A percentile compares a stretch with the other conserved stretches of the same genome.
Evolutionary conservation across 1,284 basidiomycete genomes (phyloP).

Genomic region (Ceratobasidium papillatum): DNA sequence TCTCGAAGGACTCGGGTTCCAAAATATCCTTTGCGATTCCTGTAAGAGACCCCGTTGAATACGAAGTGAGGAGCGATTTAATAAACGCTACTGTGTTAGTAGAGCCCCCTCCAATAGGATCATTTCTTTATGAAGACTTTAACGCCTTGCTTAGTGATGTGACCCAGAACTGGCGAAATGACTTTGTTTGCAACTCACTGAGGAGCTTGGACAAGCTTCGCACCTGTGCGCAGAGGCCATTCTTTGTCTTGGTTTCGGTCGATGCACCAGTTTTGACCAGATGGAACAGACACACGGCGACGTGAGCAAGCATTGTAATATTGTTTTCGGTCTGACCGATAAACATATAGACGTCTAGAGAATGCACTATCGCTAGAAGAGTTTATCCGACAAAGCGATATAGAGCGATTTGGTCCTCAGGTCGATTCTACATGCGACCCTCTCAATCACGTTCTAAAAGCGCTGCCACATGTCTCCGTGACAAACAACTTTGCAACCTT

Average conservation of each 20-base stretch:
- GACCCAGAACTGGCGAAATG: constrained; percentile 81
- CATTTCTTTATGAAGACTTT: constrained; percentile 60
- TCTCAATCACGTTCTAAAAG: constrained; percentile 42
- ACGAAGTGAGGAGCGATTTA: not conserved
- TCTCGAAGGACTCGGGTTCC: constrained; percentile 62
- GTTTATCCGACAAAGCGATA: constrained; percentile 72
- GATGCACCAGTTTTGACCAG: constrained; percentile 79
- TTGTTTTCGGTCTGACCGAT: not conserved
- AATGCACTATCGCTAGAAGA: constrained; percentile 65
- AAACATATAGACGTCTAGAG: constrained; percentile 43
- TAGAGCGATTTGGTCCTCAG: constrained; percentile 61
- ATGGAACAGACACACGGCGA: constrained; percentile 48
- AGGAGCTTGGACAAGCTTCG: constrained; percentile 66
- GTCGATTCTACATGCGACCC: constrained; percentile 50
- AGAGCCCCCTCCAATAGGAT: not conserved
- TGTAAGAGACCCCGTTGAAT: constrained; percentile 3
- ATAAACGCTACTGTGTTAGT: not conserved
- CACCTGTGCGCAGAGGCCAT: constrained; percentile 86
- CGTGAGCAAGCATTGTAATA: not conserved
- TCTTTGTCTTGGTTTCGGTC: constrained; percentile 86
- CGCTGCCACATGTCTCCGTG: constrained; percentile 43
- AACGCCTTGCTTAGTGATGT: constrained; percentile 74
- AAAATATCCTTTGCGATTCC: constrained; percentile 48
- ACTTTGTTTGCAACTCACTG: constrained; percentile 86
- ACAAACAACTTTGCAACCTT: constrained; percentile 72